These are phyloP conservation scores for Polymyxa betae DNA, from an alignment of 208 protist species.

Conservation along the genomic window DNA sequence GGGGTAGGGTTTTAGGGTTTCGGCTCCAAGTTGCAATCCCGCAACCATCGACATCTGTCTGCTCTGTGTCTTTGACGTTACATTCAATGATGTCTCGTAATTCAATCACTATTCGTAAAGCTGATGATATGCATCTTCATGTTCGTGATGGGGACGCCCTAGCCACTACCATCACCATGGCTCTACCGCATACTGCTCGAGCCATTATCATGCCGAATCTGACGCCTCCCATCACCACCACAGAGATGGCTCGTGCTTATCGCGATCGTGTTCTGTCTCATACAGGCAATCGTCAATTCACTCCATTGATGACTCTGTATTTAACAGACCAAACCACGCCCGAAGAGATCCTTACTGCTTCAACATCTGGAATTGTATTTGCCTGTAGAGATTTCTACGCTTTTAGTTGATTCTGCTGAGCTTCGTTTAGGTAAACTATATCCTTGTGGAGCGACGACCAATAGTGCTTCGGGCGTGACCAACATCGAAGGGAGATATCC, in stretches of 20 bases:
- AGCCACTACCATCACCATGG: constrained; percentile 5
- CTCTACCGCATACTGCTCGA: constrained; percentile 55
- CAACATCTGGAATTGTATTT: constrained; percentile 25
- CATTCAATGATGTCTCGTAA: too few species aligned
- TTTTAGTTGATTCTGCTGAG: neutral
- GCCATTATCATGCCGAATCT: constrained; percentile 71
- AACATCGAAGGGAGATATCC: neutral
- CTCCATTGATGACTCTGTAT: constrained; percentile 69
- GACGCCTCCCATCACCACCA: constrained; percentile 62
- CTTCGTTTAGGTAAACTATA: constrained; percentile 63
- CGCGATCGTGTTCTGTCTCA: constrained; percentile 46
- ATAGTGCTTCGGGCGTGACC: constrained; percentile 63
- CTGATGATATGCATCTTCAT: constrained; percentile 69
- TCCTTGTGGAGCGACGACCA: constrained; percentile 67
- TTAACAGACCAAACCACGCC: constrained; percentile 65
- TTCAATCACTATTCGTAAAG: neutral
- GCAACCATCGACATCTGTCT: too few species aligned
- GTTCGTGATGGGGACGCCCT: constrained; percentile 65
- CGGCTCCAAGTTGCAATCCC: too few species aligned
- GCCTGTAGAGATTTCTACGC: neutral
- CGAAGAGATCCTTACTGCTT: constrained; percentile 58
- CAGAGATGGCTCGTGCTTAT: constrained; percentile 49
- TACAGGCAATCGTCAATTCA: neutral
- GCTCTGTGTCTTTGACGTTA: too few species aligned
- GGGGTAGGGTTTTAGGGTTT: too few species aligned